These are phyloP conservation scores for Colletotrichum karsti DNA, from an alignment of 2,329 filamentous ascomycete genomes.

Conservation along the genomic window DNA sequence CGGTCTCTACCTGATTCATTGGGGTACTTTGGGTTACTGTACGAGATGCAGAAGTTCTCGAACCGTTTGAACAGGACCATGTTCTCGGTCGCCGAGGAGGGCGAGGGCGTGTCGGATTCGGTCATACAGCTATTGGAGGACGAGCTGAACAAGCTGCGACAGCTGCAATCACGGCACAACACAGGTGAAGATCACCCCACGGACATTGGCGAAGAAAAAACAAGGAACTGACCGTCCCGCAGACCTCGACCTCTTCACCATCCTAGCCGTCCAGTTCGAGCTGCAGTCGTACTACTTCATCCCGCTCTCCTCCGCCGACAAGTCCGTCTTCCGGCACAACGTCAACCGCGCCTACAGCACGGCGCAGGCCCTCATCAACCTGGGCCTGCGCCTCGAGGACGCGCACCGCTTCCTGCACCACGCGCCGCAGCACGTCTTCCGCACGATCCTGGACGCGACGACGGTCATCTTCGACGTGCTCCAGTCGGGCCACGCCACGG, in stretches of 20 bases:
- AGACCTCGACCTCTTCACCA: constrained; percentile 59
- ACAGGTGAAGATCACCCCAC: constrained; percentile 49
- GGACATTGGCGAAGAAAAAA: too few relatives aligned
- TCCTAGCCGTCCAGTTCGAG: constrained; percentile 59
- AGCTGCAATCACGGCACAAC: constrained; percentile 53
- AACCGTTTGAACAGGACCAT: constrained; percentile 59
- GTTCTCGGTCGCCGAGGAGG: constrained; percentile 54
- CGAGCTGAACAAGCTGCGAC: constrained; percentile 58
- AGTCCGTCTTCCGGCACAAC: constrained; percentile 51
- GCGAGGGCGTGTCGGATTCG: constrained; percentile 54
- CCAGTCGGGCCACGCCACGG: constrained; percentile 38
- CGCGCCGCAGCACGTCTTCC: constrained; percentile 58
- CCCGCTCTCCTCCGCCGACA: constrained; percentile 47
- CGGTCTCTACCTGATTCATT: constrained; percentile 49
- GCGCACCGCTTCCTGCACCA: constrained; percentile 49
- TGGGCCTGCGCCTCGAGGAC: constrained; percentile 37
- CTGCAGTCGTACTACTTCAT: constrained; percentile 63
- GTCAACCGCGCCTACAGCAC: constrained; percentile 57
- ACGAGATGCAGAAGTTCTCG: constrained; percentile 60
- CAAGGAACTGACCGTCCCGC: not conserved
- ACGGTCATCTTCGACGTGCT: constrained; percentile 45
- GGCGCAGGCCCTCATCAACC: constrained; percentile 52
- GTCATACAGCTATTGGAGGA: constrained; percentile 59
- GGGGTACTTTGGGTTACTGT: constrained; percentile 52
- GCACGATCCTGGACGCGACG: constrained; percentile 52